These are phyloP conservation scores for Hypsizygus ulmarius DNA, from an alignment of 1,284 basidiomycete genomes.

Conservation along the genomic window DNA sequence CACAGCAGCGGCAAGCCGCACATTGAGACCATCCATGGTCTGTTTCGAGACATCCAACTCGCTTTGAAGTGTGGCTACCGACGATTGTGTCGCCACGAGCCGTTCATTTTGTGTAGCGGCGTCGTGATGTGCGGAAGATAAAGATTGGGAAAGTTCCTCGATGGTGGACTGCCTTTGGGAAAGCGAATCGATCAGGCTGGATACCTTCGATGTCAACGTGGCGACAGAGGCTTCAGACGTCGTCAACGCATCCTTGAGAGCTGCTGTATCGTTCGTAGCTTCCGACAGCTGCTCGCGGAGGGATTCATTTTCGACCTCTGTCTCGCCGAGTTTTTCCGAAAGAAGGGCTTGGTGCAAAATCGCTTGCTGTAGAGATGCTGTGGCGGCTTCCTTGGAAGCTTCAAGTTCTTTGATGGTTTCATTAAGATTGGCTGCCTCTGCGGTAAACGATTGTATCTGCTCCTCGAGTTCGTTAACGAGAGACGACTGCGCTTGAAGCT, in stretches of 20 bases:
- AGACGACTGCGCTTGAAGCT: slow-evolving; percentile 9
- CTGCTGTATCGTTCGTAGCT: slow-evolving; percentile 8
- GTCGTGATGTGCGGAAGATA: slow-evolving; percentile 4
- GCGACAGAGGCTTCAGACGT: slow-evolving; percentile 7
- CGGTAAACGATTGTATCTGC: slow-evolving; percentile 7
- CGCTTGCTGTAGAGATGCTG: neutral
- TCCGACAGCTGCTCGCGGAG: slow-evolving; percentile 10
- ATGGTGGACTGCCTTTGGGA: slow-evolving; percentile 6
- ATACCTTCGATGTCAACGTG: slow-evolving; percentile 4
- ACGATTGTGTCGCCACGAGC: neutral
- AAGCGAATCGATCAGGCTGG: slow-evolving; percentile 3
- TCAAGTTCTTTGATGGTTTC: slow-evolving; percentile 11
- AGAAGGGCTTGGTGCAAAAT: slow-evolving; percentile 4
- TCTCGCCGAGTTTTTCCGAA: slow-evolving; percentile 12
- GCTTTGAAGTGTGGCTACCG: slow-evolving; percentile 6
- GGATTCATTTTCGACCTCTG: slow-evolving; percentile 13
- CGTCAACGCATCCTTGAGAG: slow-evolving; percentile 4
- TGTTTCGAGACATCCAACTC: slow-evolving; percentile 10
- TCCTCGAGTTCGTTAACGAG: slow-evolving; percentile 5
- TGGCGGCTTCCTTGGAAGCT: slow-evolving; percentile 9
- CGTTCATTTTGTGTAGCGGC: neutral
- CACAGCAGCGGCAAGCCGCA: slow-evolving; percentile 12
- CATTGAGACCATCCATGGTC: slow-evolving; percentile 7
- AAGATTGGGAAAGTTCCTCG: slow-evolving; percentile 3
- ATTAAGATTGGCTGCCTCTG: slow-evolving; percentile 12